Conservation (phyloP, 371 early-diverging fungal genomes). For the Ordospora colligata region DNA sequence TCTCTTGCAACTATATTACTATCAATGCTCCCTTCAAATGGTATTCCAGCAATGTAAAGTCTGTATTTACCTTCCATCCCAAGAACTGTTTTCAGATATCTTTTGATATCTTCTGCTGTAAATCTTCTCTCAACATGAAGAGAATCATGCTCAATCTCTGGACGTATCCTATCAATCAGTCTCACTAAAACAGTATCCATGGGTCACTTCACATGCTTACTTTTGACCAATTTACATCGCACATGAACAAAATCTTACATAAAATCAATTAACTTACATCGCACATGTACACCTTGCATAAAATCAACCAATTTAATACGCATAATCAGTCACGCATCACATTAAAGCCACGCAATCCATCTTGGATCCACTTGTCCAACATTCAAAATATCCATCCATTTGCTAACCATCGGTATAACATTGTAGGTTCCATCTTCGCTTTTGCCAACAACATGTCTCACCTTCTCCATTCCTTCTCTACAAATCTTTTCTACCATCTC, state of each 20-base stretch:
- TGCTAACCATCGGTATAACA: neutral
- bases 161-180: neutral
- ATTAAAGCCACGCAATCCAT: neutral
- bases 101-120: neutral
- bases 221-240: no score
- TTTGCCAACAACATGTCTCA: neutral
- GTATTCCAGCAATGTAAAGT: neutral
- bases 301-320: no score
- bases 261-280: neutral
- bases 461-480: neutral
- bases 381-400: neutral
- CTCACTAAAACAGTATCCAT: constrained; percentile 8
- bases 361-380: neutral
- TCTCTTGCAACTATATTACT: neutral
- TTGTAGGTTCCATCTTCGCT: neutral
- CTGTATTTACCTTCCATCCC: neutral
- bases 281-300: neutral
- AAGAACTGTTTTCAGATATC: neutral
- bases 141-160: neutral
- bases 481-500: neutral
- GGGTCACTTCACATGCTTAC: neutral
- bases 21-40: neutral
- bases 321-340: no score
- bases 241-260: neutral
- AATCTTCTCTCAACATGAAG: neutral